phyloP scores from a whole-genome alignment of 1,284 basidiomycete species.

The Xerocomus tenax region DNA sequence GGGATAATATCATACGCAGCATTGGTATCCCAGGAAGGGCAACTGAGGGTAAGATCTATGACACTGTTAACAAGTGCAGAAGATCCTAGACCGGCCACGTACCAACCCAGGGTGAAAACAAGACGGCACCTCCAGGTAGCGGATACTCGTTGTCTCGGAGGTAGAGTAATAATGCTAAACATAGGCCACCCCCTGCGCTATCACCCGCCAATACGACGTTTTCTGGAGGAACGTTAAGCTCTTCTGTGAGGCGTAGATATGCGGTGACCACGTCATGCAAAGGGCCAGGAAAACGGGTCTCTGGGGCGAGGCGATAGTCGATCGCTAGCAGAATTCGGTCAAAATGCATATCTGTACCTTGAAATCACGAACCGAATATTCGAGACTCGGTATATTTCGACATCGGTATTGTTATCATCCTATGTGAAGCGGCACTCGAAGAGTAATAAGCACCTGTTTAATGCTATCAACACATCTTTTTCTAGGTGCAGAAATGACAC shows the following conservation, averaged over 20 bases:
- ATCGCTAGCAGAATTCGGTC: slow-evolving; percentile 49
- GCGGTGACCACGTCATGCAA: slow-evolving; percentile 85
- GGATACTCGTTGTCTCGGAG: slow-evolving; percentile 79
- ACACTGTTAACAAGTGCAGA: slow-evolving; percentile 4
- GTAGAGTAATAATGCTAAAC: slow-evolving; percentile 85
- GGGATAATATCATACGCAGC: slow-evolving; percentile 76
- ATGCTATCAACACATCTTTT: slow-evolving; percentile 4
- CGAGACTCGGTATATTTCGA: slow-evolving; percentile 86
- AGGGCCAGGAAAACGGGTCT: slow-evolving; percentile 88
- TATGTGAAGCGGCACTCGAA: slow-evolving; percentile 89
- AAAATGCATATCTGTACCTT: neutral
- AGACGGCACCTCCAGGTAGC: slow-evolving; percentile 71
- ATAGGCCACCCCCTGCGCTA: slow-evolving; percentile 86
- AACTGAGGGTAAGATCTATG: slow-evolving; percentile 86
- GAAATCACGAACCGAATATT: slow-evolving; percentile 72
- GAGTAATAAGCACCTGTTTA: slow-evolving; percentile 83
- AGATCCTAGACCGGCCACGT: slow-evolving; percentile 29
- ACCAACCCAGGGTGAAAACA: slow-evolving; percentile 94
- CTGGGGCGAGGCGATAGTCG: slow-evolving; percentile 93
- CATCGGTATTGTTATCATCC: slow-evolving; percentile 85
- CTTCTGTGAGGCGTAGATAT: slow-evolving; percentile 82
- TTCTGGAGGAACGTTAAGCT: slow-evolving; percentile 83
- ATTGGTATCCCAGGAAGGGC: slow-evolving; percentile 95
- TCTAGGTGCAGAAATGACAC: slow-evolving; percentile 19
- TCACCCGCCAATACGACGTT: slow-evolving; percentile 88